A percentile compares a stretch with the other conserved stretches of the same genome.
These are phyloP conservation scores for Bauhinia variegata DNA, from an alignment of 306 rosid species.

Conservation along the genomic window DNA sequence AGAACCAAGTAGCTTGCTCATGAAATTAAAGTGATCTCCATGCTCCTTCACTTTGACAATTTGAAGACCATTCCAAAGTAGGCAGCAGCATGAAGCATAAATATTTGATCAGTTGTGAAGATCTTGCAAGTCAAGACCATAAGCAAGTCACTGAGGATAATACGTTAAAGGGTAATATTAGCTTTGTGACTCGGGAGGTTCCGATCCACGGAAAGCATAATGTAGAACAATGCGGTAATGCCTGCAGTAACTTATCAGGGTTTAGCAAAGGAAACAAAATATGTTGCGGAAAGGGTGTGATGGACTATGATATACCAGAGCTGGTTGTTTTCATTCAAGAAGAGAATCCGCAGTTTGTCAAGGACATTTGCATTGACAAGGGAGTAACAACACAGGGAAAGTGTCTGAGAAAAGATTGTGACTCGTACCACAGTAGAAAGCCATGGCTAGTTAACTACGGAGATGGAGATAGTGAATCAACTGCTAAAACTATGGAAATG, in stretches of 20 bases:
- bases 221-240: too few relatives aligned
- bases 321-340: slow-evolving; percentile 76
- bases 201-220: slow-evolving; percentile 14
- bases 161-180: neutral
- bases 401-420: too few relatives aligned
- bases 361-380: slow-evolving; percentile 45
- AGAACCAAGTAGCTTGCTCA: neutral
- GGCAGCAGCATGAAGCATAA: slow-evolving; percentile 14
- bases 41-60: too few relatives aligned
- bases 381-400: too few relatives aligned
- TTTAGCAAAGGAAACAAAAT: too few relatives aligned
- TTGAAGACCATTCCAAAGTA: too few relatives aligned
- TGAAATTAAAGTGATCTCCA: too few relatives aligned
- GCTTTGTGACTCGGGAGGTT: slow-evolving; percentile 44
- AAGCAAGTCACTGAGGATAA: slow-evolving; percentile 9
- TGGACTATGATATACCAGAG: slow-evolving; percentile 47
- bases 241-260: too few relatives aligned
- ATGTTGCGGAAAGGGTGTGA: neutral
- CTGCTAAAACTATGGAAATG: too few relatives aligned
- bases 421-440: too few relatives aligned
- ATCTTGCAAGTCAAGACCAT: slow-evolving; percentile 21
- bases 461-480: too few relatives aligned
- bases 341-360: slow-evolving; percentile 56
- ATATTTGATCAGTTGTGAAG: slow-evolving; percentile 20
- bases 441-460: too few relatives aligned